Percentiles rank a stretch among this genome's conserved stretches.
phyloP scores from a whole-genome alignment of 768 basidiomycete species.

The Boletus rubroflammeus region DNA sequence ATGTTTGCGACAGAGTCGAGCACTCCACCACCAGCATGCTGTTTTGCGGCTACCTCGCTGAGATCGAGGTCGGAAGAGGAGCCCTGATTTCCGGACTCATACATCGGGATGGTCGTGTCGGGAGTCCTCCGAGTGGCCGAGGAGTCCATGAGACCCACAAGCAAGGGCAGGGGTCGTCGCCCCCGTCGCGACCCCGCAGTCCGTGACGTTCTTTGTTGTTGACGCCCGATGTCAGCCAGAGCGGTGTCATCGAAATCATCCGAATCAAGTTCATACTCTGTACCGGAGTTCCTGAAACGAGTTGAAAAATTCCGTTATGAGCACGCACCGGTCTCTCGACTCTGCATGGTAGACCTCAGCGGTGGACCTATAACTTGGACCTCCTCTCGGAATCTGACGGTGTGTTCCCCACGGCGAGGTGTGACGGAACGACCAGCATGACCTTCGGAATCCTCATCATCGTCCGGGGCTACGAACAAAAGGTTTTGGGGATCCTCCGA shows the following conservation, averaged over 20 bases:
- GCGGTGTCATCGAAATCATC: constrained; percentile 70
- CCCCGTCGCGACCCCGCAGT: constrained; percentile 34
- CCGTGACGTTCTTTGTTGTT: constrained; percentile 21
- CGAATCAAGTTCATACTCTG: constrained; percentile 82
- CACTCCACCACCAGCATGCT: constrained; percentile 66
- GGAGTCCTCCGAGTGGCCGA: constrained; percentile 51
- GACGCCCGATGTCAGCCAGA: constrained; percentile 29
- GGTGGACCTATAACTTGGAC: constrained; percentile 67
- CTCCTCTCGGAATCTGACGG: constrained; percentile 64
- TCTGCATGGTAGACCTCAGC: constrained; percentile 66
- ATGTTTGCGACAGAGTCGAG: constrained; percentile 85
- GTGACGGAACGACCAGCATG: constrained; percentile 32
- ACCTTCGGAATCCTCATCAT: constrained; percentile 50
- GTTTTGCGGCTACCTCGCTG: constrained; percentile 67
- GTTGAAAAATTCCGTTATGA: constrained; percentile 11
- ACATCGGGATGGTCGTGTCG: constrained; percentile 53
- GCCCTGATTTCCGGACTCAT: constrained; percentile 33
- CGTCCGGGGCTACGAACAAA: constrained; percentile 54
- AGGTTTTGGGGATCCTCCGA: constrained; percentile 26
- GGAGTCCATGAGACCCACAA: constrained; percentile 73
- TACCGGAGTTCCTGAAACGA: constrained; percentile 6
- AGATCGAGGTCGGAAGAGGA: constrained; percentile 43
- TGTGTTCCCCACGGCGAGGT: constrained; percentile 39
- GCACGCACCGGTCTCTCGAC: constrained; percentile 77
- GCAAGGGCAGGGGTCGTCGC: constrained; percentile 68